Evolutionary conservation across 2,329 filamentous ascomycete species (phyloP), one percentile per base, ranked within the genome.

Genomic region (Aspergillus ochraceus): DNA sequence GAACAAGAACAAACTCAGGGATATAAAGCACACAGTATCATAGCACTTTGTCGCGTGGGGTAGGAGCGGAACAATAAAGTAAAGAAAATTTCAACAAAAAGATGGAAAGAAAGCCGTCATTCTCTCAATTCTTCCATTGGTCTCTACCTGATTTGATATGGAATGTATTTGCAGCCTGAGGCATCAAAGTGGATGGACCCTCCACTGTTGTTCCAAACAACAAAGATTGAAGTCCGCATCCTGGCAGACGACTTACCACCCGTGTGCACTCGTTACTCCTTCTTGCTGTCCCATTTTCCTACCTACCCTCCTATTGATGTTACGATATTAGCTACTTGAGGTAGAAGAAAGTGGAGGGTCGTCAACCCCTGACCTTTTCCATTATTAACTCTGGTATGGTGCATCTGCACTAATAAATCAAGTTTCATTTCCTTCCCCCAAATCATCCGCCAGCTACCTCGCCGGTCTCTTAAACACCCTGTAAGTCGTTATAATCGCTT

Each of bases 121-220:
- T 22, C 26, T 26, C 26, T 26, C 26, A 8, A 22, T 22, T 3
- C 4, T 22, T 22, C 22, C 22, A 22, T 22, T 24, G 24, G 24
- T 24, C 24, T 24, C 24, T 24, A 24, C 4, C 24, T 24, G 24
- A 24, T 24, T 24, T 24, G 24, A 24, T 6, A 24, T 24, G 24
- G 36, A n/a, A 36, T 20, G 19, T 54, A 2, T 4, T 57, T 29
- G 45, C 29, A 39, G 49, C 59, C 59, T 60, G 30, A 60, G 59
- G 55, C 59, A 60, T 10, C 22, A 53, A 60, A 54, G 30, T 51
- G 55, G 58, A 42, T 59, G 49, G 55, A 24, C 52, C 54, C 51
- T 54, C 55, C 55, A 60, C 59, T n/a, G 36, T 42, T n/a, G 36
- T 42, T n/a, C 36, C 36, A 42, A 42, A 42, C 36, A 42, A 42